Evolutionary conservation across 2,329 filamentous ascomycete species (phyloP).

Genomic region (Cladophialophora bantiana): DNA sequence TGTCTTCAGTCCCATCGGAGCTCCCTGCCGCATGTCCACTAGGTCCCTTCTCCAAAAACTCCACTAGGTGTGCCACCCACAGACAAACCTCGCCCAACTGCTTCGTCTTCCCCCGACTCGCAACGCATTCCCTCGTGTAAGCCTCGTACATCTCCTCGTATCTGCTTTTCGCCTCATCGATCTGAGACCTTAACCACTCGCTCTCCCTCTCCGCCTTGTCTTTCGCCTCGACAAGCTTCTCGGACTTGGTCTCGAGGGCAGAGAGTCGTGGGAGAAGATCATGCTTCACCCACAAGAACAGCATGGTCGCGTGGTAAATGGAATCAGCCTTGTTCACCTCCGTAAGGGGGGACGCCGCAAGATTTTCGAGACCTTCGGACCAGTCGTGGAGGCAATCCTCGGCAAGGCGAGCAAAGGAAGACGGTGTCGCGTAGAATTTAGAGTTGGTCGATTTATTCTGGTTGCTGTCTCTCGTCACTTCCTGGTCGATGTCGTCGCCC

Average conservation of each 20-base stretch:
- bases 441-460: not conserved
- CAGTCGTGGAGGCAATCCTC: not conserved
- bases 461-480: too few species aligned
- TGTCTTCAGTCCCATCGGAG: too few species aligned
- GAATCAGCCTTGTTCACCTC: not conserved
- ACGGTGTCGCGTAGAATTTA: not conserved
- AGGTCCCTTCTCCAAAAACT: too few species aligned
- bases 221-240: not conserved
- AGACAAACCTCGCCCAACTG: not conserved
- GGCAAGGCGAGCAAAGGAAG: not conserved
- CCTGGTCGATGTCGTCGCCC: not conserved
- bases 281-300: constrained; percentile 16
- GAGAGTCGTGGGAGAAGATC: constrained; percentile 1
- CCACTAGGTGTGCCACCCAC: not conserved
- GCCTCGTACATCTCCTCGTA: constrained; percentile 7
- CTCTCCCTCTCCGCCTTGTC: not conserved
- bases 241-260: not conserved
- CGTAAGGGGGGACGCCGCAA: not conserved
- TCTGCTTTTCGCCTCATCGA: not conserved
- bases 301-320: constrained; percentile 1
- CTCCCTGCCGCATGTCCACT: too few species aligned
- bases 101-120: constrained; percentile 1
- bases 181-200: not conserved
- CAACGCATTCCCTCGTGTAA: not conserved
- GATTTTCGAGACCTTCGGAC: not conserved